phyloP scores from a whole-genome alignment of 306 rosid species.

The Gastrolobium bilobum region DNA sequence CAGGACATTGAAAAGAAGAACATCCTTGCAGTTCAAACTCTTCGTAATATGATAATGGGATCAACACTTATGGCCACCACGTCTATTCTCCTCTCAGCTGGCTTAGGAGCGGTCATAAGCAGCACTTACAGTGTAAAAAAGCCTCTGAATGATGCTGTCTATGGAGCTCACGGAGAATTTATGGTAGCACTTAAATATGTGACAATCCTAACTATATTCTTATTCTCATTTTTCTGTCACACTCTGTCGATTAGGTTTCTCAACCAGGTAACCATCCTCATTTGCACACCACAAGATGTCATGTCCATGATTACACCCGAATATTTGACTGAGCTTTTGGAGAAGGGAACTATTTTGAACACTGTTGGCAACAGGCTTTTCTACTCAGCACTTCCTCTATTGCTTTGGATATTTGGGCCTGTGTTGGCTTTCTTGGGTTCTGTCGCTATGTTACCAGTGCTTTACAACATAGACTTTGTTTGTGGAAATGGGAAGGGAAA shows the following conservation, averaged over 20 bases:
- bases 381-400: slow-evolving; percentile 76
- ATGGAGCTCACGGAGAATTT: slow-evolving; percentile 89
- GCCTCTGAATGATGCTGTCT: slow-evolving; percentile 75
- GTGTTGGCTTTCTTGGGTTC: slow-evolving; percentile 78
- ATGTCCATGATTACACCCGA: slow-evolving; percentile 58
- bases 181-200: slow-evolving; percentile 90
- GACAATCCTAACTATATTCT: slow-evolving; percentile 75
- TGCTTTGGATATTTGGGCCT: slow-evolving; percentile 93
- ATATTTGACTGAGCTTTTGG: slow-evolving; percentile 74
- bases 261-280: slow-evolving; percentile 80
- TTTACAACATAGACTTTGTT: slow-evolving; percentile 81
- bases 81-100: slow-evolving; percentile 75
- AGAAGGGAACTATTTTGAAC: slow-evolving; percentile 77
- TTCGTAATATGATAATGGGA: slow-evolving; percentile 86
- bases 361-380: slow-evolving; percentile 87
- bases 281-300: slow-evolving; percentile 73
- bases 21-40: slow-evolving; percentile 86
- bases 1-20: slow-evolving; percentile 96
- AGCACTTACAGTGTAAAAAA: slow-evolving; percentile 92
- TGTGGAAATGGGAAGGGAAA: slow-evolving; percentile 41
- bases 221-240: slow-evolving; percentile 91
- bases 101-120: slow-evolving; percentile 86
- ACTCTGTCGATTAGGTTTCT: slow-evolving; percentile 81
- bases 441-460: slow-evolving; percentile 74
- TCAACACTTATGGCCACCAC: slow-evolving; percentile 95